Percentiles rank a stretch among this genome's conserved stretches.
Conservation (phyloP, 495 filamentous ascomycete genomes). For the Paragyromitra xinjiangensis region DNA sequence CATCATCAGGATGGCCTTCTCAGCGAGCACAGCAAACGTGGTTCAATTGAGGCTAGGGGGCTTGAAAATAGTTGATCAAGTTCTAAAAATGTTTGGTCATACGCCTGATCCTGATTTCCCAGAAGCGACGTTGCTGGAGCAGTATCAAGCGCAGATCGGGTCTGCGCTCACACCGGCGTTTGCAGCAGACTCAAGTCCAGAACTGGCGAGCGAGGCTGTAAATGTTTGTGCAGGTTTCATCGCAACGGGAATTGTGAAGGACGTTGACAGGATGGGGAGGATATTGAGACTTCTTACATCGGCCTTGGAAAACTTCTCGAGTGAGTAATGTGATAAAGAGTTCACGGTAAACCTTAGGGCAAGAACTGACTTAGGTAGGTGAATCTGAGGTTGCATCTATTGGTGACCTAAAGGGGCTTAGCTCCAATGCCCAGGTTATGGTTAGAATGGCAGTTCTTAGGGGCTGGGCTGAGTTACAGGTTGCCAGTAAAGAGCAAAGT, state of each 20-base stretch:
- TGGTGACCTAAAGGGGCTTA: constrained; percentile 90
- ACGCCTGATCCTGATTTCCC: constrained; percentile 95
- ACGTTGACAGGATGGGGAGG: constrained; percentile 96
- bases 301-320: constrained; percentile 90
- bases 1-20: constrained; percentile 97
- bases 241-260: constrained; percentile 94
- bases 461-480: constrained; percentile 98
- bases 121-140: constrained; percentile 92
- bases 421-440: constrained; percentile 97
- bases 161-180: constrained; percentile 97
- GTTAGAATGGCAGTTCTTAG: constrained; percentile 95
- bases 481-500: constrained; percentile 90
- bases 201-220: constrained; percentile 91
- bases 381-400: constrained; percentile 86
- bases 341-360: not conserved
- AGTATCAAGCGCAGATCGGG: constrained; percentile 98
- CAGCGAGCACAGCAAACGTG: constrained; percentile 92
- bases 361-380: constrained; percentile 51
- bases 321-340: constrained; percentile 56
- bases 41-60: constrained; percentile 88
- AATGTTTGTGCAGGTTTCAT: constrained; percentile 98
- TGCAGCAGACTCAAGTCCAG: constrained; percentile 92
- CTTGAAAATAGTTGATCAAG: constrained; percentile 88
- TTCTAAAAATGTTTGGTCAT: constrained; percentile 95
- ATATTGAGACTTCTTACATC: constrained; percentile 93